Conservation (phyloP, 2,329 filamentous ascomycete genomes). For the Cladorrhinum sp. region DNA sequence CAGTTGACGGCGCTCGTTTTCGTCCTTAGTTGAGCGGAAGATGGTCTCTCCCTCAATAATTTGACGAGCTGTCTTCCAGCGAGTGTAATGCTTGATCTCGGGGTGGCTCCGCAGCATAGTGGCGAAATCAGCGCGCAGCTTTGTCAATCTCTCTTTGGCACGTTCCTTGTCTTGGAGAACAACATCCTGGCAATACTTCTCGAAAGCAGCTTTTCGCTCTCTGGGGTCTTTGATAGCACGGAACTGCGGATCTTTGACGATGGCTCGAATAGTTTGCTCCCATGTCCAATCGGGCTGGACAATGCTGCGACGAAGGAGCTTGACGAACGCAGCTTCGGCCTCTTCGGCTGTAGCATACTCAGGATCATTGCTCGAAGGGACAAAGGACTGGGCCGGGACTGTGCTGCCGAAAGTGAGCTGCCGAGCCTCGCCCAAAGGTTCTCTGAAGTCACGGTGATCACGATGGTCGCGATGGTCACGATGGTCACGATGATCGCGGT, state of each 20-base stretch:
- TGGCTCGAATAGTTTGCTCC: constrained; percentile 82
- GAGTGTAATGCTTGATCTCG: constrained; percentile 94
- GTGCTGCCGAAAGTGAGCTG: constrained; percentile 58
- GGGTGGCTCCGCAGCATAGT: constrained; percentile 95
- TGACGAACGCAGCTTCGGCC: constrained; percentile 88
- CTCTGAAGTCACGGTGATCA: constrained; percentile 30
- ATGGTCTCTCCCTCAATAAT: constrained; percentile 95
- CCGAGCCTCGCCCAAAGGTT: constrained; percentile 51
- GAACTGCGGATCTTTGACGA: constrained; percentile 88
- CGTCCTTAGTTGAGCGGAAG: constrained; percentile 85
- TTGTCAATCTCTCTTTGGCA: constrained; percentile 87
- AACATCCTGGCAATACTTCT: constrained; percentile 91
- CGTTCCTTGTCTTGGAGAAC: constrained; percentile 90
- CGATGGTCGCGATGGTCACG: constrained; percentile 17
- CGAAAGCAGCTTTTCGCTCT: constrained; percentile 85
- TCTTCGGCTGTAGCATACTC: constrained; percentile 80
- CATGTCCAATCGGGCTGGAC: constrained; percentile 91
- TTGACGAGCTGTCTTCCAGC: constrained; percentile 92
- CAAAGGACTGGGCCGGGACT: constrained; percentile 55
- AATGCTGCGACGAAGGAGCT: constrained; percentile 78
- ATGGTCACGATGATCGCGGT: constrained; percentile 33
- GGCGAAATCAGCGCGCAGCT: constrained; percentile 89
- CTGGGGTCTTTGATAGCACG: constrained; percentile 89
- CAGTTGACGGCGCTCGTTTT: constrained; percentile 80
- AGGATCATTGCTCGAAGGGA: constrained; percentile 66